Evolutionary conservation across 2,329 filamentous ascomycete genomes (phyloP).

Genomic region (Exophiala spinifera): DNA sequence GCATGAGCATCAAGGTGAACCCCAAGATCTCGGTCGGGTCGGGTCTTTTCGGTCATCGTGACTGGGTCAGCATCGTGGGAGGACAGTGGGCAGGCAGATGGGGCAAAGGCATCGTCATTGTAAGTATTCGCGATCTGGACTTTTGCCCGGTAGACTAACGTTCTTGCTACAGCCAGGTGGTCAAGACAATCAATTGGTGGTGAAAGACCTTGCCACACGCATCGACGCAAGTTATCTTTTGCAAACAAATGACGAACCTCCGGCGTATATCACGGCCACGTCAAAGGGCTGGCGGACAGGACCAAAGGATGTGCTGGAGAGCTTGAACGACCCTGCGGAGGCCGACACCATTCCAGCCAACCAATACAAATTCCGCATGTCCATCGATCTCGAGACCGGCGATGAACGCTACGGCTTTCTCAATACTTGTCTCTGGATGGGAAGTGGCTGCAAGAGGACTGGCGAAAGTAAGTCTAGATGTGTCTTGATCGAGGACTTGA

Average conservation of each 20-base stretch:
- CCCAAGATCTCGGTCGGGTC: slow-evolving; percentile 48
- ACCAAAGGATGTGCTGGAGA: slow-evolving; percentile 48
- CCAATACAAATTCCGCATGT: slow-evolving; percentile 49
- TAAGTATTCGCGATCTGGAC: slow-evolving; percentile 31
- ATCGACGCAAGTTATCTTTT: slow-evolving; percentile 47
- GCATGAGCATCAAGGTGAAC: slow-evolving; percentile 53
- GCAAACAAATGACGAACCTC: slow-evolving; percentile 51
- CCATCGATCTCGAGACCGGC: slow-evolving; percentile 49
- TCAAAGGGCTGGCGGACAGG: slow-evolving; percentile 49
- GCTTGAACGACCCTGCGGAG: slow-evolving; percentile 41
- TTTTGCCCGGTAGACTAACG: background rate
- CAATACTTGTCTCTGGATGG: slow-evolving; percentile 51
- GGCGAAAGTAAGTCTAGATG: slow-evolving; percentile 40
- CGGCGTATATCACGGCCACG: slow-evolving; percentile 48
- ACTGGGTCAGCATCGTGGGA: slow-evolving; percentile 51
- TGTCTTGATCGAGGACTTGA: background rate
- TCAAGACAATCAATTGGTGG: slow-evolving; percentile 49
- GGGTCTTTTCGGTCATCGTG: slow-evolving; percentile 48
- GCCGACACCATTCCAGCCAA: slow-evolving; percentile 48
- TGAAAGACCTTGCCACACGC: slow-evolving; percentile 47
- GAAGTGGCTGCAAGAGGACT: slow-evolving; percentile 46
- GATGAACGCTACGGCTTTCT: slow-evolving; percentile 50
- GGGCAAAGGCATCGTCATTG: slow-evolving; percentile 51
- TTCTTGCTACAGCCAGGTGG: slow-evolving; percentile 42
- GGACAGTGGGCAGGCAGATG: slow-evolving; percentile 53